These are phyloP conservation scores for Diutina pseudorugosa DNA, from an alignment of 1,139 yeast species.

Conservation along the genomic window DNA sequence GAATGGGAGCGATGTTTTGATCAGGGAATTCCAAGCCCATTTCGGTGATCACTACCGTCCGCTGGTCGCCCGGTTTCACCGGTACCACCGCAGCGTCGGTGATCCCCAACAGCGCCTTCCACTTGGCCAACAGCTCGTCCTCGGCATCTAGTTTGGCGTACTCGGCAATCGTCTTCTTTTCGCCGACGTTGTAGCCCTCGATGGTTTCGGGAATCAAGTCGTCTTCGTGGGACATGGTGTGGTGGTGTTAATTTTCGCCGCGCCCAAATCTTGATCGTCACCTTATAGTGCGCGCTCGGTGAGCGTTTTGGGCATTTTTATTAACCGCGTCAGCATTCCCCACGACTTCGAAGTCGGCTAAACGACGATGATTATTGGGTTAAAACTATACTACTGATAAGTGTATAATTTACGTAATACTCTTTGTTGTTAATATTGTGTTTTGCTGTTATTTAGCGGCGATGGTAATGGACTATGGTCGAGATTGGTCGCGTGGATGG, in stretches of 20 bases:
- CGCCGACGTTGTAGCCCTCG: conserved; percentile 66
- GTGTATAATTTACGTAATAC: no score
- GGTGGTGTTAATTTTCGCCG: neutral
- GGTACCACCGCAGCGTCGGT: conserved; percentile 45
- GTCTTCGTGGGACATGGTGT: conserved; percentile 26
- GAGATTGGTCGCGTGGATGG: no score
- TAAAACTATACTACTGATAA: no score
- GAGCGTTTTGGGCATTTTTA: neutral
- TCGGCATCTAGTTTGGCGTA: conserved; percentile 78
- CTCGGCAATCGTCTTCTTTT: conserved; percentile 78
- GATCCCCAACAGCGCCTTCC: conserved; percentile 87
- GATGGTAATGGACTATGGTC: no score
- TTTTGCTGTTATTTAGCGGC: no score
- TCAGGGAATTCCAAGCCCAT: conserved; percentile 59
- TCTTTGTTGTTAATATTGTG: no score
- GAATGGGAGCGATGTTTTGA: conserved; percentile 45
- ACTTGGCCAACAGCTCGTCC: conserved; percentile 81
- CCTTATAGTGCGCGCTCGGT: no score
- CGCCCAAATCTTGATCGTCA: neutral
- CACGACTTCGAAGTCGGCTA: no score
- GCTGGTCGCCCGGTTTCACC: conserved; percentile 54
- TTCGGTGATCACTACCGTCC: conserved; percentile 71
- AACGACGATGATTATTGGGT: no score
- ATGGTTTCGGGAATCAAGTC: conserved; percentile 53
- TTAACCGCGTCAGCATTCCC: neutral